These are phyloP conservation scores for Aspergillus sp. DNA, from an alignment of 2,329 filamentous ascomycete genomes.

Conservation along the genomic window DNA sequence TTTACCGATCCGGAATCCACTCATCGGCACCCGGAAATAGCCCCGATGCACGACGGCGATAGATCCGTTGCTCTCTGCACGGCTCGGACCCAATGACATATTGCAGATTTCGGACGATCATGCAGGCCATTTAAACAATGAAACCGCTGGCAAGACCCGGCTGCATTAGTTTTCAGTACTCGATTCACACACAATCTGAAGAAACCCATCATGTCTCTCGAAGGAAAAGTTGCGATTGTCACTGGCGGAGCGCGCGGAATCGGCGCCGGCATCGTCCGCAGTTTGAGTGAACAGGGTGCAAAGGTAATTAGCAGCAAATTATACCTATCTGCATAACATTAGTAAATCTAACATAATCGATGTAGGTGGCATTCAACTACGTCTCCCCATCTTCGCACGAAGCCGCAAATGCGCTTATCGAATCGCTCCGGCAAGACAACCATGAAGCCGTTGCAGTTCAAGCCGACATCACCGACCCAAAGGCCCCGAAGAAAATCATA, in stretches of 20 bases:
- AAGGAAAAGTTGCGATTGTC: constrained; percentile 22
- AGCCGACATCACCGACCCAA: constrained; percentile 16
- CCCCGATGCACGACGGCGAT: constrained; percentile 1
- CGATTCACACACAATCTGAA: not conserved
- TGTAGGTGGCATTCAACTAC: constrained; percentile 22
- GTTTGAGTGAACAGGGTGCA: constrained; percentile 15
- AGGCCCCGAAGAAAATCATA: constrained; percentile 14
- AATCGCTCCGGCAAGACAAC: constrained; percentile 5
- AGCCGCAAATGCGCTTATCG: constrained; percentile 14
- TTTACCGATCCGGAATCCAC: not conserved
- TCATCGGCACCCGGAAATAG: not conserved
- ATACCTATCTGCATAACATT: not conserved
- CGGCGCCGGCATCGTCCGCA: constrained; percentile 19
- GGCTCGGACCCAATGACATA: not conserved
- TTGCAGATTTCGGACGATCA: not conserved
- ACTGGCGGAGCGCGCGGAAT: constrained; percentile 23
- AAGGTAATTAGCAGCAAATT: constrained; percentile 8
- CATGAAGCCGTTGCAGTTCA: constrained; percentile 16
- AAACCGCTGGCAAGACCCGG: not conserved
- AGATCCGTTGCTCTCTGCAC: not conserved
- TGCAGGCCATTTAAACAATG: not conserved
- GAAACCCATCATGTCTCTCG: constrained; percentile 15
- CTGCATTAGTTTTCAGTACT: not conserved
- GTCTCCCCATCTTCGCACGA: constrained; percentile 16
- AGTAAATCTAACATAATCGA: not conserved